Conservation (phyloP, 495 filamentous ascomycete species). For the Cercophora scortea region DNA sequence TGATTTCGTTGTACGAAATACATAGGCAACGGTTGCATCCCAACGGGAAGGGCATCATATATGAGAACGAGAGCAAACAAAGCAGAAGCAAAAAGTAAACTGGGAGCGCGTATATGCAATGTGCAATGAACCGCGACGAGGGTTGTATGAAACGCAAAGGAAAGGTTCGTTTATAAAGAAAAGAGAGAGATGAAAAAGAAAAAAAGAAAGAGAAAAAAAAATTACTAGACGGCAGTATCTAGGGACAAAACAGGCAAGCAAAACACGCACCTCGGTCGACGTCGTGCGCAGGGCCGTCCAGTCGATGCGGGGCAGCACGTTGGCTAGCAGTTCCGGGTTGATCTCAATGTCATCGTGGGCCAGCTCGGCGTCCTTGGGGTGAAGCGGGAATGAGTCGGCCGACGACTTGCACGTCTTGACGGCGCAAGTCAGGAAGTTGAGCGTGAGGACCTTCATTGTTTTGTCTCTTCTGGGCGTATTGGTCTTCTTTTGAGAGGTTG, state of each 20-base stretch:
- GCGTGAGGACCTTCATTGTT: constrained; percentile 89
- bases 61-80: too few relatives aligned
- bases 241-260: too few relatives aligned
- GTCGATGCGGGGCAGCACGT: constrained; percentile 79
- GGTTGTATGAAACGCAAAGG: neutral
- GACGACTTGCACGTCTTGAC: constrained; percentile 85
- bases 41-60: too few relatives aligned
- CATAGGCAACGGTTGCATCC: too few relatives aligned
- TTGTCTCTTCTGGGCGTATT: neutral
- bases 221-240: too few relatives aligned
- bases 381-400: constrained; percentile 72
- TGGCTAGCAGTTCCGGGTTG: constrained; percentile 68
- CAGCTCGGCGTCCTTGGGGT: constrained; percentile 84
- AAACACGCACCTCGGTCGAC: constrained; percentile 62
- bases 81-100: neutral
- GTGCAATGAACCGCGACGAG: neutral
- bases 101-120: neutral
- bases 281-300: constrained; percentile 72
- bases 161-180: neutral
- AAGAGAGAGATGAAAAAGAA: neutral
- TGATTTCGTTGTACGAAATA: neutral
- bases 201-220: too few relatives aligned
- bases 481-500: neutral
- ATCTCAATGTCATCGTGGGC: constrained; percentile 72
- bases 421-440: constrained; percentile 95